These are phyloP conservation scores for Phytophthora citrophthora DNA, from an alignment of 352 stramenopile species.

Conservation along the genomic window DNA sequence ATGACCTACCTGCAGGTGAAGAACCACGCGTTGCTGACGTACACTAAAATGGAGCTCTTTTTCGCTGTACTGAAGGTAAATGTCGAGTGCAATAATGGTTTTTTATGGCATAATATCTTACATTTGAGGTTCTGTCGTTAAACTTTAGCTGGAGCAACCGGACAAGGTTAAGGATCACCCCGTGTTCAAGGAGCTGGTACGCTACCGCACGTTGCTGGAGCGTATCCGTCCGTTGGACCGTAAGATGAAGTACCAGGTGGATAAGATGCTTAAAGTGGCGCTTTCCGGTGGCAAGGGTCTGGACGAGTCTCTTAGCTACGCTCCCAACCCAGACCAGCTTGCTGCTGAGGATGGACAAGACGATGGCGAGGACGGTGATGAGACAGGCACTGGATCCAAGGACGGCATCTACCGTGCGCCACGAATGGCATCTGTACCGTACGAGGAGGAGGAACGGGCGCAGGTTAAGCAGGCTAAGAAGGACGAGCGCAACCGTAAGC, in stretches of 20 bases:
- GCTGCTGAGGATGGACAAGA: slow-evolving; percentile 60
- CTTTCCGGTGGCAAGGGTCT: slow-evolving; percentile 72
- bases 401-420: slow-evolving; percentile 82
- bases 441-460: slow-evolving; percentile 85
- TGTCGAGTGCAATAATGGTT: not conserved
- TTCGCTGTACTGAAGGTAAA: slow-evolving; percentile 81
- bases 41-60: slow-evolving; percentile 90
- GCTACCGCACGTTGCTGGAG: slow-evolving; percentile 85
- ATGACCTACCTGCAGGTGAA: slow-evolving; percentile 89
- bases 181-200: slow-evolving; percentile 87
- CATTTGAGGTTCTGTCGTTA: not conserved
- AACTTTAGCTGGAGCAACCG: slow-evolving; percentile 62
- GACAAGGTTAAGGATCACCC: slow-evolving; percentile 78
- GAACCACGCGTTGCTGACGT: slow-evolving; percentile 86
- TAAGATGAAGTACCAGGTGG: slow-evolving; percentile 92
- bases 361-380: slow-evolving; percentile 50
- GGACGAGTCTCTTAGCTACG: slow-evolving; percentile 83
- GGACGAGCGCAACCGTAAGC: slow-evolving; percentile 81
- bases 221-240: slow-evolving; percentile 84
- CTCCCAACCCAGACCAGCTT: slow-evolving; percentile 79
- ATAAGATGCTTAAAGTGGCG: slow-evolving; percentile 91
- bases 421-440: slow-evolving; percentile 78
- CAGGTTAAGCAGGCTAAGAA: slow-evolving; percentile 83
- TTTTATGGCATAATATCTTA: not conserved
- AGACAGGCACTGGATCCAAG: slow-evolving; percentile 40